These are phyloP conservation scores for Talaromyces funiculosus DNA, from an alignment of 2,329 filamentous ascomycete genomes.

Conservation along the genomic window DNA sequence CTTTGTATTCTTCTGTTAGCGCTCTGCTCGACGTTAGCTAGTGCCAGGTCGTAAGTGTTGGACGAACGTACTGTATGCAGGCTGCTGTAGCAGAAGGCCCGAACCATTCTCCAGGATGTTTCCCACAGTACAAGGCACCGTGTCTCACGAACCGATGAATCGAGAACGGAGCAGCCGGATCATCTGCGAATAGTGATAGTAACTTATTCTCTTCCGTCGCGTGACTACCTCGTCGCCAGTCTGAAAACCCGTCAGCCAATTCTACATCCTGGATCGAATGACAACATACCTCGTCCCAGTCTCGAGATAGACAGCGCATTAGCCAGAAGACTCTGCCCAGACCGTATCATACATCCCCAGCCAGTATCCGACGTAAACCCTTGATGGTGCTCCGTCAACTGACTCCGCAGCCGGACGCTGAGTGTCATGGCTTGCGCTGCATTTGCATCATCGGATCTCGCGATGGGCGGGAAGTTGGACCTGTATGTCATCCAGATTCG, in stretches of 20 bases:
- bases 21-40: slow-evolving; percentile 49
- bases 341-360: slow-evolving; percentile 98
- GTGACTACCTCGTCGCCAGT: slow-evolving; percentile 65
- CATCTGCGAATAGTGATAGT: slow-evolving; percentile 79
- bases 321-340: slow-evolving; percentile 85
- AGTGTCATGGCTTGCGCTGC: slow-evolving; percentile 70
- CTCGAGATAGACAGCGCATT: slow-evolving; percentile 70
- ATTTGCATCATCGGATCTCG: slow-evolving; percentile 68
- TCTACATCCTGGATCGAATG: too few species aligned
- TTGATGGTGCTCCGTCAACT: slow-evolving; percentile 60
- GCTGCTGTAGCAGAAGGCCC: slow-evolving; percentile 92
- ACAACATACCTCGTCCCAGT: slow-evolving; percentile 66
- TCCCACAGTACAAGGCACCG: slow-evolving; percentile 80
- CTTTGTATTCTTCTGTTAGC: slow-evolving; percentile 60
- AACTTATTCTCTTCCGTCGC: slow-evolving; percentile 62
- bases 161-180: slow-evolving; percentile 79
- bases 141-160: slow-evolving; percentile 91
- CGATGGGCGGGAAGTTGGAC: slow-evolving; percentile 76
- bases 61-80: slow-evolving; percentile 73
- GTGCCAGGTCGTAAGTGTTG: not conserved
- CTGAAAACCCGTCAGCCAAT: slow-evolving; percentile 36
- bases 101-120: slow-evolving; percentile 97
- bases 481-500: slow-evolving; percentile 95
- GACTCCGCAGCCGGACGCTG: slow-evolving; percentile 74
- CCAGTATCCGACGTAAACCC: slow-evolving; percentile 91